These are phyloP conservation scores for Stentor roeselii DNA, from an alignment of 73 alveolate species.

Conservation along the genomic window DNA sequence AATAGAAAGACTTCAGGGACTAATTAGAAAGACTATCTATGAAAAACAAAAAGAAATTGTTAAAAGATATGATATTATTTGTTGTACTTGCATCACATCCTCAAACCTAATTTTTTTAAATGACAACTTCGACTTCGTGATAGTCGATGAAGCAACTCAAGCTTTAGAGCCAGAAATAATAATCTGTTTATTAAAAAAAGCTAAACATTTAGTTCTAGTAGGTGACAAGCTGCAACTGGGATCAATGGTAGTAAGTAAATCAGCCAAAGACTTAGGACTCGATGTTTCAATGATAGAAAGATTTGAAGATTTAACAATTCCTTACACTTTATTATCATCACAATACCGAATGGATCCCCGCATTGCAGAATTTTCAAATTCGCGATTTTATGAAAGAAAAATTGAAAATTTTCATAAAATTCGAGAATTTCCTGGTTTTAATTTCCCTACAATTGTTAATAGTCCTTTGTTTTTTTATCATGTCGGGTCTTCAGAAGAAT, in stretches of 20 bases:
- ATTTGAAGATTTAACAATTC: conserved; percentile 89
- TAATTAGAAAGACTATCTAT: too few species aligned
- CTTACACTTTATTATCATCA: conserved; percentile 44
- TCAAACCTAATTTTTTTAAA: not conserved
- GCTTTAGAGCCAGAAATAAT: conserved; percentile 94
- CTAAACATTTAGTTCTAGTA: conserved; percentile 92
- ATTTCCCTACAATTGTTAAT: conserved; percentile 93
- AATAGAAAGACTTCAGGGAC: not conserved
- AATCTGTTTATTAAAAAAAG: conserved; percentile 87
- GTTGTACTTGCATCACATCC: not conserved
- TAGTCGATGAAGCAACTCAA: conserved; percentile 88
- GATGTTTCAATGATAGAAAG: conserved; percentile 91
- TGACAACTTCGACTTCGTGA: conserved; percentile 39
- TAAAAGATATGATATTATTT: too few species aligned
- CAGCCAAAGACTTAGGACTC: conserved; percentile 93
- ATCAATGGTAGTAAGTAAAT: conserved; percentile 90
- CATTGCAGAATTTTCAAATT: conserved; percentile 87
- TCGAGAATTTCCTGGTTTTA: conserved; percentile 66
- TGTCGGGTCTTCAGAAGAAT: conserved; percentile 92
- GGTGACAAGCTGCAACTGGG: conserved; percentile 96
- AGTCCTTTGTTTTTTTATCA: conserved; percentile 97
- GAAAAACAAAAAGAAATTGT: not conserved
- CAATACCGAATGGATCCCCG: conserved; percentile 98
- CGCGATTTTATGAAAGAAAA: conserved; percentile 86
- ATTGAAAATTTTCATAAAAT: conserved; percentile 93